Percentiles rank a stretch among this genome's conserved stretches.
These are phyloP conservation scores for Pisolithus albus DNA, from an alignment of 768 basidiomycete species.

Conservation along the genomic window DNA sequence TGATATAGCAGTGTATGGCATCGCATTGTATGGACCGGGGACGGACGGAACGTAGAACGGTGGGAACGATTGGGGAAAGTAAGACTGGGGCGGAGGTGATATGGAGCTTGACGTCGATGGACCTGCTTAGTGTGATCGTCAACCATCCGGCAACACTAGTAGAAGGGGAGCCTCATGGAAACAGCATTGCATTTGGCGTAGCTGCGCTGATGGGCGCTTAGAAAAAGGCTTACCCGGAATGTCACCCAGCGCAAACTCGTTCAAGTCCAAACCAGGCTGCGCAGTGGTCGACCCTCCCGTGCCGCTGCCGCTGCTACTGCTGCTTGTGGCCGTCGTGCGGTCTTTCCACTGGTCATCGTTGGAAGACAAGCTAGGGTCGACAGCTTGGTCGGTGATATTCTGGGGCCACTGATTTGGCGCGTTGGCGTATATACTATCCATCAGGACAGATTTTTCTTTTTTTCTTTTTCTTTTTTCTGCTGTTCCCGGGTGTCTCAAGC, in stretches of 20 bases:
- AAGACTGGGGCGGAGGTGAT: constrained; percentile 34
- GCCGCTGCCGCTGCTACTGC: constrained; percentile 20
- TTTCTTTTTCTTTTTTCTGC: constrained; percentile 35
- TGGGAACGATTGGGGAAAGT: constrained; percentile 37
- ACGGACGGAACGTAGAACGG: constrained; percentile 36
- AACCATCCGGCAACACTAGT: too few species aligned
- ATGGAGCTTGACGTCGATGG: constrained; percentile 36
- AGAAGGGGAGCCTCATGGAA: not conserved
- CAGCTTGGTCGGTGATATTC: constrained; percentile 30
- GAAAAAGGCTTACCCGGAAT: constrained; percentile 35
- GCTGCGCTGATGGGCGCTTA: constrained; percentile 23
- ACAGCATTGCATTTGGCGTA: not conserved
- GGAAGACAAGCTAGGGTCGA: constrained; percentile 22
- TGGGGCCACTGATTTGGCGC: constrained; percentile 36
- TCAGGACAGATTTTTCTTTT: constrained; percentile 32
- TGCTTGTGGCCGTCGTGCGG: constrained; percentile 19
- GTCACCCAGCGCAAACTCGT: constrained; percentile 38
- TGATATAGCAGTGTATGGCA: constrained; percentile 44
- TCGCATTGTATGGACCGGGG: constrained; percentile 44
- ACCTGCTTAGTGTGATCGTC: constrained; percentile 15
- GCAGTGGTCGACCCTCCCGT: constrained; percentile 19
- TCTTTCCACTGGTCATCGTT: constrained; percentile 36
- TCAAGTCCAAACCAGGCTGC: constrained; percentile 34
- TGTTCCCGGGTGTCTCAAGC: constrained; percentile 34
- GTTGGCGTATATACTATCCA: constrained; percentile 43